phyloP scores from a whole-genome alignment of 2,329 filamentous ascomycete species.

The Aspergillus persii region DNA sequence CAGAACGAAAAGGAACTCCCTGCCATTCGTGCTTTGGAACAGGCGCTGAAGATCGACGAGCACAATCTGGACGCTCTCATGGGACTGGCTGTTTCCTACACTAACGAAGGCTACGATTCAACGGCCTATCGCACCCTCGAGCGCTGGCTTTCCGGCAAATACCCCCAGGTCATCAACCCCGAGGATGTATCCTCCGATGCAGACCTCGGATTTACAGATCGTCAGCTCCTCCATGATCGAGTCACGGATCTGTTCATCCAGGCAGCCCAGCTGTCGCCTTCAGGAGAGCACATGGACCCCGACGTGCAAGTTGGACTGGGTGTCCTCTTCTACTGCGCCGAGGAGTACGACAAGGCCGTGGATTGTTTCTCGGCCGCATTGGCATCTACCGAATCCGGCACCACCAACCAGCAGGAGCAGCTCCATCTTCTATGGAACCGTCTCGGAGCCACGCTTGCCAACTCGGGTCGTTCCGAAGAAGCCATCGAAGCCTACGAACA shows the following conservation, averaged over 20 bases:
- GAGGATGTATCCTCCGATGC: conserved; percentile 68
- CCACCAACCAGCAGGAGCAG: conserved; percentile 79
- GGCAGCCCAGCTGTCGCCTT: conserved; percentile 86
- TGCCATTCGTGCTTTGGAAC: conserved; percentile 88
- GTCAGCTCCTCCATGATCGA: conserved; percentile 81
- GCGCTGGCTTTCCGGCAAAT: conserved; percentile 94
- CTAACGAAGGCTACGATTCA: conserved; percentile 97
- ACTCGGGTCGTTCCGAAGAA: conserved; percentile 89
- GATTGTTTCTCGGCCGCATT: conserved; percentile 96
- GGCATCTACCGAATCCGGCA: conserved; percentile 77
- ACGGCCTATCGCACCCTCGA: conserved; percentile 95
- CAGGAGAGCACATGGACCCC: conserved; percentile 94
- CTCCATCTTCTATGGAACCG: conserved; percentile 96
- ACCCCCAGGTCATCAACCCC: conserved; percentile 75
- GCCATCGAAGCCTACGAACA: conserved; percentile 96
- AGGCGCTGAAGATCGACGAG: conserved; percentile 82
- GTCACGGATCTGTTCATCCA: conserved; percentile 88
- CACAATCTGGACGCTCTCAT: conserved; percentile 87
- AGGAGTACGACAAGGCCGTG: conserved; percentile 97
- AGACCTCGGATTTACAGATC: conserved; percentile 94
- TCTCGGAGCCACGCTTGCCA: conserved; percentile 91
- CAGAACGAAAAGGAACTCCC: conserved; percentile 99
- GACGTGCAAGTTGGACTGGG: conserved; percentile 97
- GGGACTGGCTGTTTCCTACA: conserved; percentile 94
- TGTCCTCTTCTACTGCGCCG: conserved; percentile 94